Percentiles rank a stretch among this genome's conserved stretches.
These are phyloP conservation scores for Dalbergia cultrata DNA, from an alignment of 306 rosid genomes.

Conservation along the genomic window DNA sequence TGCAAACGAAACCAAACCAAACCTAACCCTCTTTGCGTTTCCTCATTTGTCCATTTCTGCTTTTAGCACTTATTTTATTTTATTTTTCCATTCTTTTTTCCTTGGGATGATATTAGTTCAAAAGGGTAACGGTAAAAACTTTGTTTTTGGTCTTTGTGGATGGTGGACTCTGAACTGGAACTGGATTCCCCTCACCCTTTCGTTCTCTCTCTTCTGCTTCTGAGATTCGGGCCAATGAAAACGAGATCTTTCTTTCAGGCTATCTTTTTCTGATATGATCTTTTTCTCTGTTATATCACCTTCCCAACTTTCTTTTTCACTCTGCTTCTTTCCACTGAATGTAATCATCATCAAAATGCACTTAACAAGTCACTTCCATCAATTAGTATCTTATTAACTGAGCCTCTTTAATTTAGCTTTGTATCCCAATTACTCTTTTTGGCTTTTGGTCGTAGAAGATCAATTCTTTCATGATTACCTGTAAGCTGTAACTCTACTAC, in stretches of 20 bases:
- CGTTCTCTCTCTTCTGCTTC: conserved; percentile 37
- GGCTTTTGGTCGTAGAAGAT: not conserved
- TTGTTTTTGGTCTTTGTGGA: not conserved
- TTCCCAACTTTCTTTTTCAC: conserved; percentile 39
- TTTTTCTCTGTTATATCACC: conserved; percentile 37
- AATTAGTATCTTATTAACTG: not conserved
- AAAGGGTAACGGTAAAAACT: conserved; percentile 20
- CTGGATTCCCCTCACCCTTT: not conserved
- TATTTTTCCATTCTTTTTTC: not conserved
- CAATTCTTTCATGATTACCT: not conserved
- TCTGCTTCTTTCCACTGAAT: conserved; percentile 20
- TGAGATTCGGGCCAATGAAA: conserved; percentile 44
- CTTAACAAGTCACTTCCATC: conserved; percentile 15
- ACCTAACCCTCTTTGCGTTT: conserved; percentile 2
- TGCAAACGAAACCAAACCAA: conserved; percentile 29
- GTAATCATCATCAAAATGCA: conserved; percentile 7
- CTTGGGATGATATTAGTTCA: not conserved
- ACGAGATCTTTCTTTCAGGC: conserved; percentile 44
- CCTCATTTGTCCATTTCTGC: conserved; percentile 38
- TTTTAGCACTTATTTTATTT: not conserved
- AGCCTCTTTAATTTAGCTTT: not conserved
- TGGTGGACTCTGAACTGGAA: not conserved
- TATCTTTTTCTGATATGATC: conserved; percentile 44
- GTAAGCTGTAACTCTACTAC: not conserved
- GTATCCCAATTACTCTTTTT: not conserved